Evolutionary conservation across 2,329 filamentous ascomycete genomes (phyloP), one percentile per base, ranked within the genome.

Genomic region (Alternaria longipes): DNA sequence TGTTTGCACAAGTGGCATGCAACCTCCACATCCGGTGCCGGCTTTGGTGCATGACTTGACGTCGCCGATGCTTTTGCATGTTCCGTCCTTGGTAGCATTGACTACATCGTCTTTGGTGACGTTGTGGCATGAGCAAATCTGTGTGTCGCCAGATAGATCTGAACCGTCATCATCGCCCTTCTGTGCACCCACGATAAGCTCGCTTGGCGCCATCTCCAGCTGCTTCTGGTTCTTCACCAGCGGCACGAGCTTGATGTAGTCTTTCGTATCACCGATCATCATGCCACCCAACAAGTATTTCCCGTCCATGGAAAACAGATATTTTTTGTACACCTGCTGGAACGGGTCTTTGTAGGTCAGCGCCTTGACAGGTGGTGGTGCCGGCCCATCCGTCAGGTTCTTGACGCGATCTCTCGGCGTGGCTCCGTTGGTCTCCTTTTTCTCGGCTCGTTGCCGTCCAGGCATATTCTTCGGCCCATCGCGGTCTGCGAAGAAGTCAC

Each of bases 261-360:
- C 93, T 64, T 87, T 90, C 0, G 92, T 96, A 72, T 97, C 93
- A 40, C 93, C 94, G 63, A 97, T 95, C 92, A 97, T 97, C 92
- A 97, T 97, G 4, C 93, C 94, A n/a, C 93, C 93, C 0, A 97
- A 86, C 1, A 97, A 83, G 71, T 94, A 94, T 76, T 96, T 96
- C 26, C 93, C 93, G 74, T 97, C 94, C 73, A 89, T 83, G 0
- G 93, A 96, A 73, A 97, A 97, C 11, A 97, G 82, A 77, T 95
- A 97, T 75, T 97, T 97, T 79, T 97, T 97, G 82, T 97, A 97
- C 1, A 97, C 88, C 49, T 92, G 89, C 57, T 89, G 86, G 74
- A 97, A 97, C 0, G 93, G 93, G 72, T 97, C 93, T 64, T 90
- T 93, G 81, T 97, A 97, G 0, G 91, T 94, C 42, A 97, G 81